A percentile compares a stretch with the other conserved stretches of the same genome.
These are phyloP conservation scores for Withania somnifera DNA, from an alignment of 305 asterid genomes.

Conservation along the genomic window DNA sequence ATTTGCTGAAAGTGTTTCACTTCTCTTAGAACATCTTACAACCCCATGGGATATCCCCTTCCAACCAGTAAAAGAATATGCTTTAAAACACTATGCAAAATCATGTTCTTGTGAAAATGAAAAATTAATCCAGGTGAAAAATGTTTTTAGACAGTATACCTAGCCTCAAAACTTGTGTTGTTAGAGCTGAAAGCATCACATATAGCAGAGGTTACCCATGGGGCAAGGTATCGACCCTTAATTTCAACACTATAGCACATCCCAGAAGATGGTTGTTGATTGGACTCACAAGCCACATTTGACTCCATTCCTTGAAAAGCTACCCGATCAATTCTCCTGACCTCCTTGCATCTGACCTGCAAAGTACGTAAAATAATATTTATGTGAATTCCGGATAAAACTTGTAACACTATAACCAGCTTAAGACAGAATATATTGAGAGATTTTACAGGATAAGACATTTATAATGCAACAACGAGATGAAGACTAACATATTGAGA, in stretches of 20 bases:
- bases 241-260: slow-evolving; percentile 71
- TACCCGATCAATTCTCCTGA: slow-evolving; percentile 50
- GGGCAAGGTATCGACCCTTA: slow-evolving; percentile 68
- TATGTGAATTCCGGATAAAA: not conserved
- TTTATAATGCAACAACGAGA: not conserved
- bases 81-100: not conserved
- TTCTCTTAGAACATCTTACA: too few species aligned
- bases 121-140: not conserved
- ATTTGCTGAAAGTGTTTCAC: too few species aligned
- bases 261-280: slow-evolving; percentile 41
- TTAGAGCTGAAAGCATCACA: slow-evolving; percentile 57
- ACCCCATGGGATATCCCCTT: not conserved
- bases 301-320: slow-evolving; percentile 33
- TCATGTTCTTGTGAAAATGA: not conserved
- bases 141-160: slow-evolving; percentile 32
- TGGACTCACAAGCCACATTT: slow-evolving; percentile 22
- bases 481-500: not conserved
- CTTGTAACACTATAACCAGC: not conserved
- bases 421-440: not conserved
- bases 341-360: slow-evolving; percentile 88
- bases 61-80: not conserved
- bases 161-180: slow-evolving; percentile 62
- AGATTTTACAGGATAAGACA: not conserved
- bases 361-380: slow-evolving; percentile 5
- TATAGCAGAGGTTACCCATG: slow-evolving; percentile 70